Evolutionary conservation across 2,329 filamentous ascomycete genomes (phyloP).

Genomic region (Trichoderma atroviride): DNA sequence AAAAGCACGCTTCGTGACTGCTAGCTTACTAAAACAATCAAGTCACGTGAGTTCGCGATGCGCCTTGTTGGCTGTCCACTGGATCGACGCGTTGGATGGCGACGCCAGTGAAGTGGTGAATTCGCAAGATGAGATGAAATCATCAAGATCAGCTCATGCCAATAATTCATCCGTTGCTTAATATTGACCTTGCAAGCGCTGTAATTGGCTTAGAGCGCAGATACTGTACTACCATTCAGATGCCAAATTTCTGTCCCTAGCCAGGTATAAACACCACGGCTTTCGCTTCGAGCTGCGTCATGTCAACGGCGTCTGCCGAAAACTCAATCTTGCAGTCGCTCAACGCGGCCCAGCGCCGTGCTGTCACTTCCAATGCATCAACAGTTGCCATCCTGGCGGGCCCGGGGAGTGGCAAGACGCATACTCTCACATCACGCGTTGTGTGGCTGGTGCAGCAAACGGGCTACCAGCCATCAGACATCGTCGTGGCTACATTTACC

Average conservation of each 20-base stretch:
- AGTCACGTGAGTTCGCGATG: conserved; percentile 31
- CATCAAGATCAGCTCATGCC: neutral
- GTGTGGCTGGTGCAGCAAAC: conserved; percentile 79
- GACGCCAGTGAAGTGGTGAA: neutral
- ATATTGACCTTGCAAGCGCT: neutral
- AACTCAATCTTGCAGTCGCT: conserved; percentile 50
- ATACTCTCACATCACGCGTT: conserved; percentile 89
- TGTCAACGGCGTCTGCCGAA: conserved; percentile 34
- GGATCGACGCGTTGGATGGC: neutral
- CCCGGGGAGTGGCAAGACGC: conserved; percentile 83
- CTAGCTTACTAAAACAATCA: conserved; percentile 14
- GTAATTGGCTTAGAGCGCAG: neutral
- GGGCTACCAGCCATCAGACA: conserved; percentile 77
- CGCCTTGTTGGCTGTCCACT: neutral
- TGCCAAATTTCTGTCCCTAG: neutral
- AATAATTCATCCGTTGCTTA: neutral
- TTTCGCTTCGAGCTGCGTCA: conserved; percentile 31
- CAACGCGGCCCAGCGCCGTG: conserved; percentile 58
- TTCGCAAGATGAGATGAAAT: neutral
- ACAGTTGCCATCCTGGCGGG: conserved; percentile 70
- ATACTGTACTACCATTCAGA: neutral
- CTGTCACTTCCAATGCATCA: conserved; percentile 55
- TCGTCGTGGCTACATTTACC: conserved; percentile 95
- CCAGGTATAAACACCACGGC: neutral
- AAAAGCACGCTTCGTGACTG: neutral